Evolutionary conservation across 2,329 filamentous ascomycete genomes (phyloP), one percentile per base, ranked within the genome.

Genomic region (Atkinsonella hypoxylon): DNA sequence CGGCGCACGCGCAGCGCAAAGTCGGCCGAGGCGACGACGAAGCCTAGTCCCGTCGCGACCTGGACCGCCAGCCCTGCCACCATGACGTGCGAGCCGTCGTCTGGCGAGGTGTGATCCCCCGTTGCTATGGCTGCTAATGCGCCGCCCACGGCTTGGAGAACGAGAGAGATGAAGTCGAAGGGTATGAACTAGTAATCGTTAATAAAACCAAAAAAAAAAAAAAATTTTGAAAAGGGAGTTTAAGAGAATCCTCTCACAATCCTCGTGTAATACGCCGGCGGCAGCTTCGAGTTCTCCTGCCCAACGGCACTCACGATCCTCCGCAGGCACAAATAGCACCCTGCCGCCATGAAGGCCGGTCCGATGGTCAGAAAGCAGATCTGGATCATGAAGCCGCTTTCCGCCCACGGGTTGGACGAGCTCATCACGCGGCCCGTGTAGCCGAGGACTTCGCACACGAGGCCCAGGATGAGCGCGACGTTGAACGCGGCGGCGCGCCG

Each of bases 61-160:
- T 85, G 81, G 61, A 77, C 78, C 17, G 71, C 62, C 0, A 85
- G 72, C 32, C 82, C 82, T 4, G 78, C 78, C n/a, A 85, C 71
- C 74, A 81, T 82, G 64, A 84, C 75, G 59, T 83, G 68, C 54
- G 76, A 72, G n/a, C 79, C 82, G 0, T 45, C 38, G 11, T 53
- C 54, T 13, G 67, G 56, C 15, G 61, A 60, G 6, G 66, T 50
- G 43, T 67, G 56, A 48, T 69, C 61, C 46, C 69, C 65, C 30
- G 62, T 63, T 47, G 72, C 67, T 12, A 67, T 61, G 8, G 73
- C 68, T 22, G 76, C 71, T 49, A 82, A 60, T 30, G 68, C 78
- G n/a, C 79, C 81, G 42, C 81, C 82, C 0, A 70, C 67, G 4
- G 75, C 76, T 60, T 85, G 82, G 0, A 85, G 71, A 38, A 81